Evolutionary conservation across 331 rosid genomes (phyloP), one percentile per base, ranked within the genome.

Genomic region (Ulmus americana): DNA sequence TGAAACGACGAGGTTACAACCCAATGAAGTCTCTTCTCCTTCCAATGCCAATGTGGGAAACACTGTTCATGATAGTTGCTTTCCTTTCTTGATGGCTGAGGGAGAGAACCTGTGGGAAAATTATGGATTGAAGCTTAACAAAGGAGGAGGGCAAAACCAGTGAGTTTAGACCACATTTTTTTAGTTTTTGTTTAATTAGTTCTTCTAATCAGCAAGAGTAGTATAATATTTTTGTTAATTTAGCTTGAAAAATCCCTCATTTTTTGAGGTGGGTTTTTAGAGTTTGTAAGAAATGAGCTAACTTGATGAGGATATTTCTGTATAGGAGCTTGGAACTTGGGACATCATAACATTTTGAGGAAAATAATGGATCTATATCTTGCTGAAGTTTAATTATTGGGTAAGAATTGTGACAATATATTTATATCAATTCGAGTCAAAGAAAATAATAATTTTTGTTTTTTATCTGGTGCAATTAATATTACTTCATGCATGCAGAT

Each of bases 51-150:
- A 89, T 68, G 78, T 68, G 8, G 82, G 77, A 8, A 79, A 70
- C 70, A 77, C 73, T 44, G 85, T 73, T 74, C 76, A 75, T 0
- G 88, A 88, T 7, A 76, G 68, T 20, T 84, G 95, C 55, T 92
- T 83, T 74, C 90, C 91, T 3, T 92, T 89, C 76, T 73, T 92
- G 76, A 79, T 92, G 80, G 72, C 72, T 12, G 91, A 87, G 40
- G 86, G 85, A 63, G 97, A 83, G 12, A 81, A 81, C 49, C 70
- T 89, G 85, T 92, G 97, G 97, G 90, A 94, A 55, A 89, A 81
- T 58, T 92, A 81, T 59, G 94, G 86, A 10, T 44, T 88, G 53
- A 92, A 86, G 81, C 76, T 89, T 78, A 78, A 70, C 83, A 89
- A 85, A 56, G 82, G 71, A 56, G 82, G 71, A 70, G 80, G 80